Conservation (phyloP, 352 stramenopile species). For the Globisporangium megalacanthum region DNA sequence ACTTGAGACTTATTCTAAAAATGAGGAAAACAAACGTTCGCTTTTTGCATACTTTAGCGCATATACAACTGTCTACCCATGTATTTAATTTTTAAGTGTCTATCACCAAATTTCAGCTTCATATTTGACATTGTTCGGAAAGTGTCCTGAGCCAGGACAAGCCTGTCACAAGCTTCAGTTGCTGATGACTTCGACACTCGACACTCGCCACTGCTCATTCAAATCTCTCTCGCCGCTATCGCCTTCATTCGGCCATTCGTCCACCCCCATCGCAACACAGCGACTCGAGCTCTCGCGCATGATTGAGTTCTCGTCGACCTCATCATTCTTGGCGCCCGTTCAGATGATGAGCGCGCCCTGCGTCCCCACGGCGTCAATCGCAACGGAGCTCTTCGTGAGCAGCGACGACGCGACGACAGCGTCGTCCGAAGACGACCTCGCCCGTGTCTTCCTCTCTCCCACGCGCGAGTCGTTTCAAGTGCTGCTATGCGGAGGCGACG, state of each 20-base stretch:
- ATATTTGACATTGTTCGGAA: too few relatives aligned
- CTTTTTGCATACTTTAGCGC: too few relatives aligned
- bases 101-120: too few relatives aligned
- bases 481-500: slow-evolving; percentile 5
- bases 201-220: background rate
- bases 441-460: slow-evolving; percentile 7
- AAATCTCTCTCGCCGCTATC: background rate
- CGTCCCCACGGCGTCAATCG: background rate
- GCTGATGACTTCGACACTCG: too few relatives aligned
- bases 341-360: background rate
- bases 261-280: background rate
- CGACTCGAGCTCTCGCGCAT: background rate
- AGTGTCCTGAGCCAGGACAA: too few relatives aligned
- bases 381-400: background rate
- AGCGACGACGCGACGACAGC: background rate
- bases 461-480: slow-evolving; percentile 9
- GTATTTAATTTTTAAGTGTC: too few relatives aligned
- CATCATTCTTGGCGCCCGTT: slow-evolving; percentile 4
- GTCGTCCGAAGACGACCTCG: background rate
- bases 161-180: too few relatives aligned
- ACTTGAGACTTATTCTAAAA: too few relatives aligned
- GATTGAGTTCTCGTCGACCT: slow-evolving; percentile 4
- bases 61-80: too few relatives aligned
- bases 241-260: too few relatives aligned
- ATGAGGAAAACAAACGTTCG: too few relatives aligned